Evolutionary conservation across 148 eudicot genomes (phyloP).

Genomic region (Gaultheria prostrata): DNA sequence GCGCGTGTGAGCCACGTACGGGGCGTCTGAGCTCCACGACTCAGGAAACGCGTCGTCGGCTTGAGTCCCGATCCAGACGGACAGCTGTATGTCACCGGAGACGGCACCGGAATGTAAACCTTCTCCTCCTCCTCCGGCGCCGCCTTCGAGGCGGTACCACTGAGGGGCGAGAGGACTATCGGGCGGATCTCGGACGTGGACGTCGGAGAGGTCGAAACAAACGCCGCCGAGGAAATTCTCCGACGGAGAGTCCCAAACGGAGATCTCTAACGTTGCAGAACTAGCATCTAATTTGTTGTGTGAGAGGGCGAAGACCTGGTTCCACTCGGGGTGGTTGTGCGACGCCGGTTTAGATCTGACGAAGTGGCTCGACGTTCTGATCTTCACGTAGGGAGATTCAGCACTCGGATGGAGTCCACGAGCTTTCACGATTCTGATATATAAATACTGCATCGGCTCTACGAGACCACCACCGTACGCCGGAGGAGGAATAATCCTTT

Average conservation of each 20-base stretch:
- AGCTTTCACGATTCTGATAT: slow-evolving; percentile 69
- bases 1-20: slow-evolving; percentile 62
- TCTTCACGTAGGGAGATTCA: slow-evolving; percentile 58
- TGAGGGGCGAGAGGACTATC: slow-evolving; percentile 96
- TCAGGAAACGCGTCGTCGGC: slow-evolving; percentile 94
- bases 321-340: slow-evolving; percentile 62
- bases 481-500: slow-evolving; percentile 42
- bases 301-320: slow-evolving; percentile 59
- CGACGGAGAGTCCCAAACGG: slow-evolving; percentile 71
- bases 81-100: slow-evolving; percentile 78
- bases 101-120: slow-evolving; percentile 32
- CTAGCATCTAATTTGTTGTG: slow-evolving; percentile 36
- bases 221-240: slow-evolving; percentile 86
- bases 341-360: slow-evolving; percentile 50
- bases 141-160: slow-evolving; percentile 93
- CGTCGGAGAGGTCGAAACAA: slow-evolving; percentile 91
- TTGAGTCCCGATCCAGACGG: slow-evolving; percentile 96
- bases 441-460: slow-evolving; percentile 86
- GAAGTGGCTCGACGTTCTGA: slow-evolving; percentile 47
- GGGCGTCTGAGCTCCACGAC: slow-evolving; percentile 82
- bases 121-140: slow-evolving; percentile 27
- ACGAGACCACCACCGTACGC: slow-evolving; percentile 53
- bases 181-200: slow-evolving; percentile 87
- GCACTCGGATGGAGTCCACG: slow-evolving; percentile 44
- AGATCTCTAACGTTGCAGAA: slow-evolving; percentile 66